Conservation (phyloP, 2,329 filamentous ascomycete genomes). For the Monascus ruber region DNA sequence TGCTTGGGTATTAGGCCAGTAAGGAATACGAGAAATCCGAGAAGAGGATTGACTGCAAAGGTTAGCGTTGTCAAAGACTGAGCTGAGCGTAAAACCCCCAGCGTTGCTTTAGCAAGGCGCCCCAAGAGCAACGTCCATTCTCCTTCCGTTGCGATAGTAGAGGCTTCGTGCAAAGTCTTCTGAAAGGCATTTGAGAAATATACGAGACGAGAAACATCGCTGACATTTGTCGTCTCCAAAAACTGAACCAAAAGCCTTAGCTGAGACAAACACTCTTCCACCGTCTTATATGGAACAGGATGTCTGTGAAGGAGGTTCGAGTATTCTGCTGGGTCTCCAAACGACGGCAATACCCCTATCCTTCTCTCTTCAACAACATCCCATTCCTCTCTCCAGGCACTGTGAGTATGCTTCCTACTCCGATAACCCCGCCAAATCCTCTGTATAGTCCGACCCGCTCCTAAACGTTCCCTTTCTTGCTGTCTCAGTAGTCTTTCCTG, state of each 20-base stretch:
- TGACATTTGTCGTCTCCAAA: constrained; percentile 41
- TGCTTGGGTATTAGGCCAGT: constrained; percentile 29
- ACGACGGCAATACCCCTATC: constrained; percentile 14
- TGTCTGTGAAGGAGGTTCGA: constrained; percentile 39
- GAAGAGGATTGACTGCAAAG: constrained; percentile 18
- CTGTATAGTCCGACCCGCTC: constrained; percentile 65
- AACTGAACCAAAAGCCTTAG: constrained; percentile 59
- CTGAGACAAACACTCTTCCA: constrained; percentile 35
- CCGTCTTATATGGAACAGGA: constrained; percentile 21
- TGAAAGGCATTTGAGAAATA: constrained; percentile 34
- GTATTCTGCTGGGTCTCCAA: constrained; percentile 26
- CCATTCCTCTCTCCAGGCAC: constrained; percentile 49
- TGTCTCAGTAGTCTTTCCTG: constrained; percentile 73
- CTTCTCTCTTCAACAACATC: constrained; percentile 45
- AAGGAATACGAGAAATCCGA: constrained; percentile 26
- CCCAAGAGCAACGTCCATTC: constrained; percentile 31
- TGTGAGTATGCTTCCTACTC: constrained; percentile 47
- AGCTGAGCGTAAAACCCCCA: constrained; percentile 22
- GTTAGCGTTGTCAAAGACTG: constrained; percentile 8
- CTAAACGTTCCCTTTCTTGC: constrained; percentile 64
- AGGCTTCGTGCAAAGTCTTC: constrained; percentile 24
- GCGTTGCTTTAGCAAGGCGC: constrained; percentile 25
- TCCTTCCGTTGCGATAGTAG: constrained; percentile 26
- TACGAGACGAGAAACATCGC: constrained; percentile 30
- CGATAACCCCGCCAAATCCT: constrained; percentile 69